Percentiles rank a stretch among this genome's conserved stretches.
phyloP scores from a whole-genome alignment of 2,329 filamentous ascomycete species.

The Thelonectria rubi region DNA sequence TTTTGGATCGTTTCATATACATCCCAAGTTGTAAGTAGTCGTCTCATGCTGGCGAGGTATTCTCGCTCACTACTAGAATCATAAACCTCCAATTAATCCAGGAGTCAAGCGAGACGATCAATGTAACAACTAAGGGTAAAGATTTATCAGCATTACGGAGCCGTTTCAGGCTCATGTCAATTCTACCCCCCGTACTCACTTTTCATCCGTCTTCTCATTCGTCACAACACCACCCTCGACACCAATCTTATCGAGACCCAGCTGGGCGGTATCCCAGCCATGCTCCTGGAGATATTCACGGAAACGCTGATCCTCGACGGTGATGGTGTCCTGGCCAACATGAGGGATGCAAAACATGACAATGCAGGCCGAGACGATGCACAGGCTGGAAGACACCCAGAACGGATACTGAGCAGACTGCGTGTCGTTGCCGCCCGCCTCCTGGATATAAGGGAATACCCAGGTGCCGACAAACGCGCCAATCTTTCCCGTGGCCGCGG shows the following conservation, averaged over 20 bases:
- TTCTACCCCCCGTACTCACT: background rate
- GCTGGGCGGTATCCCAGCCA: constrained; percentile 76
- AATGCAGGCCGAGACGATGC: constrained; percentile 73
- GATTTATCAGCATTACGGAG: too few species aligned
- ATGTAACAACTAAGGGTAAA: too few species aligned
- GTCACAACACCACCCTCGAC: constrained; percentile 29
- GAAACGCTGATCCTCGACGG: constrained; percentile 79
- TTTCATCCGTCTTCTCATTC: constrained; percentile 23
- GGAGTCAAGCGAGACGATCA: too few species aligned
- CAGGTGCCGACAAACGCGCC: constrained; percentile 88
- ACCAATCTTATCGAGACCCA: constrained; percentile 53
- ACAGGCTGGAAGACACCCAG: constrained; percentile 82
- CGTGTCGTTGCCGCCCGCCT: constrained; percentile 62
- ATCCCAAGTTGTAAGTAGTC: too few species aligned
- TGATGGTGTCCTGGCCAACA: constrained; percentile 87
- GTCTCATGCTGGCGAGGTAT: too few species aligned
- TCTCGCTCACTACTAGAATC: too few species aligned
- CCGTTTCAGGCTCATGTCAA: background rate
- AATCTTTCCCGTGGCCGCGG: constrained; percentile 78
- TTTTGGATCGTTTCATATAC: too few species aligned
- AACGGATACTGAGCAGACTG: constrained; percentile 85
- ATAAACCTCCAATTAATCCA: too few species aligned
- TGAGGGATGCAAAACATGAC: constrained; percentile 74
- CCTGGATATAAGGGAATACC: constrained; percentile 78
- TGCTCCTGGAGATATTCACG: constrained; percentile 75